Percentiles rank a stretch among this genome's conserved stretches.
These are phyloP conservation scores for Bipolaris bicolor DNA, from an alignment of 2,329 filamentous ascomycete genomes.

Conservation along the genomic window DNA sequence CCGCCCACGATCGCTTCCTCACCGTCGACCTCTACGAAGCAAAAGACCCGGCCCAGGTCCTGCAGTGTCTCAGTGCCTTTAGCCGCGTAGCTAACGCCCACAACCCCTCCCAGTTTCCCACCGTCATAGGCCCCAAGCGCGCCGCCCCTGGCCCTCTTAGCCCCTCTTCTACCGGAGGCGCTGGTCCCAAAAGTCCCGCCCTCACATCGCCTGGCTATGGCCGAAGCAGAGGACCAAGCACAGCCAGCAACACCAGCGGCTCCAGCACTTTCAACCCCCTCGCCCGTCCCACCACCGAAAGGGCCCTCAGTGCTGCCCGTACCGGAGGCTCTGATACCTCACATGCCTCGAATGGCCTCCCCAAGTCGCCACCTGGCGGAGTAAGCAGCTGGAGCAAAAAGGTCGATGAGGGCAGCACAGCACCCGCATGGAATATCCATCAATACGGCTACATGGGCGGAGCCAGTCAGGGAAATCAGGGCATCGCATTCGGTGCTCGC, in stretches of 20 bases:
- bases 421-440: constrained; percentile 96
- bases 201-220: constrained; percentile 40
- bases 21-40: constrained; percentile 95
- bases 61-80: constrained; percentile 91
- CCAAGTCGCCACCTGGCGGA: constrained; percentile 56
- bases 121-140: constrained; percentile 75
- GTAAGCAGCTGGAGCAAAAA: constrained; percentile 92
- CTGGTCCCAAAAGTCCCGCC: constrained; percentile 28
- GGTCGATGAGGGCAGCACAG: constrained; percentile 77
- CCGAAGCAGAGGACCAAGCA: constrained; percentile 56
- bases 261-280: constrained; percentile 55
- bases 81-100: constrained; percentile 80
- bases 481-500: constrained; percentile 87
- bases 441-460: constrained; percentile 98
- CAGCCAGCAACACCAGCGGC: constrained; percentile 45
- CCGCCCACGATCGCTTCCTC: constrained; percentile 92
- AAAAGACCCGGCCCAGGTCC: constrained; percentile 94
- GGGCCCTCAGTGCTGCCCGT: constrained; percentile 54
- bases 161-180: constrained; percentile 41
- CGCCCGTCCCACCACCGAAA: constrained; percentile 40
- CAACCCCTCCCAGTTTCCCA: constrained; percentile 75
- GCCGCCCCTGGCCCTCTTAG: constrained; percentile 55
- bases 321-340: constrained; percentile 65
- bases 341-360: constrained; percentile 56
- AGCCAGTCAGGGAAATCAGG: constrained; percentile 92